phyloP scores from a whole-genome alignment of 805 yeast species.

The Grigorovia jiainica region DNA sequence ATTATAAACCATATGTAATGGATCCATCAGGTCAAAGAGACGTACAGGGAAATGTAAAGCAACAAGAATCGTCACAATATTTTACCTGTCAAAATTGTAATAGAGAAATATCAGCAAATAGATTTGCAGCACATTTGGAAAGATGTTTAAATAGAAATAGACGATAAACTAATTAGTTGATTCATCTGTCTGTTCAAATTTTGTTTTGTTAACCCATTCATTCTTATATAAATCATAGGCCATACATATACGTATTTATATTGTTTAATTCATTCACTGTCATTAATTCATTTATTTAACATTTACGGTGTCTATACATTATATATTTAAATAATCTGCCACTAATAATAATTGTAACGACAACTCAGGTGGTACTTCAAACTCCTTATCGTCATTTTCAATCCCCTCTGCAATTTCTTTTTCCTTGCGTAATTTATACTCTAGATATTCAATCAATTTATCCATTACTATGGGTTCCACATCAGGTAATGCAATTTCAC shows the following conservation, averaged over 20 bases:
- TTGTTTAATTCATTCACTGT: not conserved
- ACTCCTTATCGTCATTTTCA: slow-evolving; percentile 49
- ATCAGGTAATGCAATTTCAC: slow-evolving; percentile 45
- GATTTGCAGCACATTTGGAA: slow-evolving; percentile 90
- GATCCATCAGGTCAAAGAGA: slow-evolving; percentile 22
- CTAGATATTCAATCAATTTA: slow-evolving; percentile 76
- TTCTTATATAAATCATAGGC: not conserved
- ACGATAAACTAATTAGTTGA: slow-evolving; percentile 27
- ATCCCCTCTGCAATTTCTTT: slow-evolving; percentile 36
- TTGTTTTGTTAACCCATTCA: not conserved
- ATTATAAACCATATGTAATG: slow-evolving; percentile 17
- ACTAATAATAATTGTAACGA: slow-evolving; percentile 87
- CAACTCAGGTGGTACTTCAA: slow-evolving; percentile 87
- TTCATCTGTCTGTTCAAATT: too few relatives aligned
- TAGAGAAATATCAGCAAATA: slow-evolving; percentile 78
- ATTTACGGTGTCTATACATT: too few relatives aligned
- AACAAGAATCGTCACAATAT: slow-evolving; percentile 35
- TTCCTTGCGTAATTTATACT: slow-evolving; percentile 57
- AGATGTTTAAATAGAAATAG: slow-evolving; percentile 76
- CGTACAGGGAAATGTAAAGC: slow-evolving; percentile 22
- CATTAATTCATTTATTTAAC: not conserved
- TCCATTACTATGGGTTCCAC: slow-evolving; percentile 64
- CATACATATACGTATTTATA: not conserved
- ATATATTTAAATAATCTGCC: slow-evolving; percentile 57
- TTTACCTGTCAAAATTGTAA: slow-evolving; percentile 75